Conservation (phyloP, 768 basidiomycete species). For the Xanthoconium stramineum region DNA sequence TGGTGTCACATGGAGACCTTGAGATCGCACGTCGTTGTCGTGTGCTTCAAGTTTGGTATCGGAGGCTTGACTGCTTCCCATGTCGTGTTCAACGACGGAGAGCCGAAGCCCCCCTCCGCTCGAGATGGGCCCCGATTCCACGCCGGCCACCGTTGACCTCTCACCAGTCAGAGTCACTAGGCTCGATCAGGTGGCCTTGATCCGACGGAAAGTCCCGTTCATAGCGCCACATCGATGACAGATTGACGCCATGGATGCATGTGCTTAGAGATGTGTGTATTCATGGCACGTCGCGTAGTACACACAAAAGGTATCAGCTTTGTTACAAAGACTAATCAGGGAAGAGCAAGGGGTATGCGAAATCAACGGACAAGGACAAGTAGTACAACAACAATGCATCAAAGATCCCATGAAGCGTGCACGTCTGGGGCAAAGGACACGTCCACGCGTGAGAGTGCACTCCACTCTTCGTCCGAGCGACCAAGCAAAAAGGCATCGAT, state of each 20-base stretch:
- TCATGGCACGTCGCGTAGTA: neutral
- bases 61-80: no score
- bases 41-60: no score
- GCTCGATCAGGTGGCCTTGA: neutral
- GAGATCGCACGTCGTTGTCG: no score
- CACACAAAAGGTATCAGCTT: neutral
- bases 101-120: no score
- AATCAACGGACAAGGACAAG: neutral
- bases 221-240: neutral
- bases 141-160: neutral
- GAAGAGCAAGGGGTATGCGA: neutral
- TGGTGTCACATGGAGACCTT: no score
- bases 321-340: neutral
- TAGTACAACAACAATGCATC: neutral
- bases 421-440: conserved; percentile 18
- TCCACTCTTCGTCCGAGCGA: conserved; percentile 18
- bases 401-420: conserved; percentile 23
- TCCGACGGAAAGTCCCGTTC: neutral
- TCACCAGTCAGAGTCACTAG: no score
- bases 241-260: neutral
- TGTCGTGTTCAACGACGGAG: no score
- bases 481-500: conserved; percentile 18
- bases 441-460: conserved; percentile 12
- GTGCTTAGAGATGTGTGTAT: no score
- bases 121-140: neutral